phyloP scores from a whole-genome alignment of 768 basidiomycete genomes.

The Lactarius evosmus region DNA sequence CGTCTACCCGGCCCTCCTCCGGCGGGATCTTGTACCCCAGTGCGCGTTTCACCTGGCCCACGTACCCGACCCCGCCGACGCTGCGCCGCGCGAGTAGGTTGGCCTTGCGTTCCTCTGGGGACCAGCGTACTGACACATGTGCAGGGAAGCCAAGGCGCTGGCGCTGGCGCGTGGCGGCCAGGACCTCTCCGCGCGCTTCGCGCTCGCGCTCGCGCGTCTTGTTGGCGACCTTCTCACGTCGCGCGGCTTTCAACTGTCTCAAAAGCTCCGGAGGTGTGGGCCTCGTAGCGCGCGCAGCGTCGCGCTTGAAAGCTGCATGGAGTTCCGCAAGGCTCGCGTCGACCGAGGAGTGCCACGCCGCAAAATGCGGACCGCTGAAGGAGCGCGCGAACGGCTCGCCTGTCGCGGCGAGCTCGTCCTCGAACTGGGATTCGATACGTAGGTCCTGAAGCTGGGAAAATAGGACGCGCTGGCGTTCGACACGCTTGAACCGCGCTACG shows the following conservation, averaged over 20 bases:
- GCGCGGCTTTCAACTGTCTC: constrained; percentile 59
- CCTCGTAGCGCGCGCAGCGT: constrained; percentile 41
- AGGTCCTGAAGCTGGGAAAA: constrained; percentile 38
- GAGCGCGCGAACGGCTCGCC: constrained; percentile 23
- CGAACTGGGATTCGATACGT: constrained; percentile 40
- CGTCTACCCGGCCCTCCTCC: constrained; percentile 35
- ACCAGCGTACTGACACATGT: constrained; percentile 53
- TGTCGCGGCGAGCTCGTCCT: constrained; percentile 30
- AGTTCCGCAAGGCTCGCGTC: constrained; percentile 35
- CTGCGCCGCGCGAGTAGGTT: constrained; percentile 51
- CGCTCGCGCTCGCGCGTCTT: constrained; percentile 60
- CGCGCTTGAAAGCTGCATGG: constrained; percentile 37
- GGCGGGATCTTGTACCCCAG: constrained; percentile 49
- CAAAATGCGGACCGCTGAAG: constrained; percentile 28
- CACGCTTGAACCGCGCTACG: constrained; percentile 44
- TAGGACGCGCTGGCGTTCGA: constrained; percentile 37
- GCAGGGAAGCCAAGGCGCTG: constrained; percentile 58
- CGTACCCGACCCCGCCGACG: constrained; percentile 67
- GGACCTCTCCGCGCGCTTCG: constrained; percentile 62
- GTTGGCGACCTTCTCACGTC: constrained; percentile 57
- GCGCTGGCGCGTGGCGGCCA: constrained; percentile 45
- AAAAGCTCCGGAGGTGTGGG: constrained; percentile 50
- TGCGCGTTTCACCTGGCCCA: constrained; percentile 57
- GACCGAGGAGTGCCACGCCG: constrained; percentile 40
- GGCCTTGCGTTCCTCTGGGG: constrained; percentile 42